These are phyloP conservation scores for Polychytrium aggregatum DNA, from an alignment of 192 early-diverging fungal genomes.

Conservation along the genomic window DNA sequence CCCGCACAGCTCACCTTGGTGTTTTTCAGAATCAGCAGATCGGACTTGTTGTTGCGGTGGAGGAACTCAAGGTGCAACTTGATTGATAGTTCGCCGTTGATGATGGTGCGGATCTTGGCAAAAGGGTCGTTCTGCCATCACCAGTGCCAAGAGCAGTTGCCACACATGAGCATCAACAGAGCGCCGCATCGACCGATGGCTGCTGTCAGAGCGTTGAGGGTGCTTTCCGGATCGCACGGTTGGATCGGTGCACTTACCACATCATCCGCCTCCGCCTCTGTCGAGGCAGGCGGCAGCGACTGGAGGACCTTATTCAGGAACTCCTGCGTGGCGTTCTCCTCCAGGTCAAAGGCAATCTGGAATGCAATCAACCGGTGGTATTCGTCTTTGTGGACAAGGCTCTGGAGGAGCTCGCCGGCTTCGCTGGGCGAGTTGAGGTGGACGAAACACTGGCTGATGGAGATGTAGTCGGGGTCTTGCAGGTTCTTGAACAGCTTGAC, in stretches of 20 bases:
- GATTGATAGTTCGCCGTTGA: conserved; percentile 84
- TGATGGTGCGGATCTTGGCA: conserved; percentile 61
- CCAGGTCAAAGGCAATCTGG: conserved; percentile 96
- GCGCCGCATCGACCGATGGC: no score
- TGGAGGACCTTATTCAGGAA: conserved; percentile 73
- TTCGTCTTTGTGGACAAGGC: conserved; percentile 45
- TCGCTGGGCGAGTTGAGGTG: conserved; percentile 71
- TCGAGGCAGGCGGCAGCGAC: conserved; percentile 42
- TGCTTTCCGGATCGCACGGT: no score
- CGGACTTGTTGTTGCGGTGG: conserved; percentile 90
- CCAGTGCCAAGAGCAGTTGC: no score
- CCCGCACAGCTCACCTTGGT: conserved; percentile 43
- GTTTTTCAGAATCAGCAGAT: conserved; percentile 88
- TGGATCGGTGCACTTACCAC: no score
- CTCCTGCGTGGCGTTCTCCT: conserved; percentile 93
- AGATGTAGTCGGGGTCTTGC: conserved; percentile 80
- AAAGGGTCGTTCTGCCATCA: no score
- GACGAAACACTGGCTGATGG: conserved; percentile 83
- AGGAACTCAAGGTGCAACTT: conserved; percentile 91
- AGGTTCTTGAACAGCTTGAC: conserved; percentile 64
- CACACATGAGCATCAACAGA: no score
- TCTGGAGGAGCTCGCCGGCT: conserved; percentile 64
- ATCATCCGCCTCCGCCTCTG: no score
- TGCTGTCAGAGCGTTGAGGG: no score
- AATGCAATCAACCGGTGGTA: conserved; percentile 72